These are phyloP conservation scores for Aspergillus fructus DNA, from an alignment of 2,329 filamentous ascomycete species.

Conservation along the genomic window DNA sequence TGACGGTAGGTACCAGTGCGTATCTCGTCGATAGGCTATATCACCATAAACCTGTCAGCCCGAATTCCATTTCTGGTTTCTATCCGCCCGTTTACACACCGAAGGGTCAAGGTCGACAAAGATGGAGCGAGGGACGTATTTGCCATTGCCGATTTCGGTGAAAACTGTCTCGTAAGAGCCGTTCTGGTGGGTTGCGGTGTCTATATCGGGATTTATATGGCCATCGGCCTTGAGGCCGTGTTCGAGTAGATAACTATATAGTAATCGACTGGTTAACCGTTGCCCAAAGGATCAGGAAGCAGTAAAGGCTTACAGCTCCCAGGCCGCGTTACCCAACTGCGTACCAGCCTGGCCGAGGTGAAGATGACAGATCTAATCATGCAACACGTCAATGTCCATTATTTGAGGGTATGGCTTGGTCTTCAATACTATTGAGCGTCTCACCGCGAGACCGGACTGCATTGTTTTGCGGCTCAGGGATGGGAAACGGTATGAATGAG, in stretches of 20 bases:
- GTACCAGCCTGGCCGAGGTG: slow-evolving; percentile 68
- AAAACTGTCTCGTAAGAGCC: slow-evolving; percentile 67
- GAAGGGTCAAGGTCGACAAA: slow-evolving; percentile 67
- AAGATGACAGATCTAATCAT: slow-evolving; percentile 60
- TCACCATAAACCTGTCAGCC: slow-evolving; percentile 11
- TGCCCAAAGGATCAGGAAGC: slow-evolving; percentile 22
- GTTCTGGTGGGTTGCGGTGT: slow-evolving; percentile 51
- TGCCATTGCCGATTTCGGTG: slow-evolving; percentile 61
- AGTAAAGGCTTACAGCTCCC: slow-evolving; percentile 61
- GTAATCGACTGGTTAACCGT: not conserved
- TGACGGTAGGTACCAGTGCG: slow-evolving; percentile 61
- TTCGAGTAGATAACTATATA: slow-evolving; percentile 61
- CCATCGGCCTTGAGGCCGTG: slow-evolving; percentile 64
- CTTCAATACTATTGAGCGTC: not conserved
- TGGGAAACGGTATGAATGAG: not conserved
- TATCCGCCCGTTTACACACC: slow-evolving; percentile 36
- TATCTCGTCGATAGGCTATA: slow-evolving; percentile 64
- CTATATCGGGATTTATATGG: slow-evolving; percentile 55
- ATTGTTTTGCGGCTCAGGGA: not conserved
- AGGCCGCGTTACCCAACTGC: slow-evolving; percentile 67
- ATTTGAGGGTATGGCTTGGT: not conserved
- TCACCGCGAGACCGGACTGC: not conserved
- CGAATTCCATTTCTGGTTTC: not conserved
- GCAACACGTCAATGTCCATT: not conserved
- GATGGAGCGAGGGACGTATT: slow-evolving; percentile 68